Evolutionary conservation across 495 filamentous ascomycete genomes (phyloP).

Genomic region (Pyrenula massariospora): DNA sequence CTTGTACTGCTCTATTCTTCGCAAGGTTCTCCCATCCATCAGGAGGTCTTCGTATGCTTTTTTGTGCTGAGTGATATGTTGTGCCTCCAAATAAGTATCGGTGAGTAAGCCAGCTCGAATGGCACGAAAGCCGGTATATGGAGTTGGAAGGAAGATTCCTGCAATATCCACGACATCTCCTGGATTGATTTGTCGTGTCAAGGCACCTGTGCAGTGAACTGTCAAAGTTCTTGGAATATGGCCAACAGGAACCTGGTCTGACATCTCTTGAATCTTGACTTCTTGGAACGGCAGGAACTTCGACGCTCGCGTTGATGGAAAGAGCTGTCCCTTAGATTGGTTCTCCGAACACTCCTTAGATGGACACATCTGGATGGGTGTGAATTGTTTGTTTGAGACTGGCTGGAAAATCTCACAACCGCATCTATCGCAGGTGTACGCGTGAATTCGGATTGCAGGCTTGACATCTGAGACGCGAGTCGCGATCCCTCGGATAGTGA

Average conservation of each 20-base stretch:
- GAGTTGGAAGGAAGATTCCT: conserved; percentile 92
- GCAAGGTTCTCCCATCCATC: conserved; percentile 61
- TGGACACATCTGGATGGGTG: conserved; percentile 72
- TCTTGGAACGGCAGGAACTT: conserved; percentile 98
- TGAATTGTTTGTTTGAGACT: conserved; percentile 79
- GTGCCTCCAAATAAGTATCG: conserved; percentile 93
- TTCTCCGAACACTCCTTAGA: conserved; percentile 83
- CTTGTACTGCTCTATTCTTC: conserved; percentile 69
- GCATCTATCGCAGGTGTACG: conserved; percentile 93
- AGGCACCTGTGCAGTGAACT: conserved; percentile 74
- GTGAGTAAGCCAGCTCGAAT: conserved; percentile 90
- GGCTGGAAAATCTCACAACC: conserved; percentile 97
- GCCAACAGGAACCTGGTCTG: conserved; percentile 93
- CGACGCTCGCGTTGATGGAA: conserved; percentile 84
- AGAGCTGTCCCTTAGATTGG: conserved; percentile 84
- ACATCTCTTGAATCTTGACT: conserved; percentile 96
- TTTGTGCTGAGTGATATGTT: conserved; percentile 89
- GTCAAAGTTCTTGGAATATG: conserved; percentile 90
- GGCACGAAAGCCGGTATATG: conserved; percentile 95
- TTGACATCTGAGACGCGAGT: conserved; percentile 97
- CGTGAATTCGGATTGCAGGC: conserved; percentile 91
- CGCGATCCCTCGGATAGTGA: conserved; percentile 88
- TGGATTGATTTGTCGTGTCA: conserved; percentile 77
- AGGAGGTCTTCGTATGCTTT: conserved; percentile 87
- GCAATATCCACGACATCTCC: conserved; percentile 89